Evolutionary conservation across 2,329 filamentous ascomycete species (phyloP).

Genomic region (Trichoderma hamatum): DNA sequence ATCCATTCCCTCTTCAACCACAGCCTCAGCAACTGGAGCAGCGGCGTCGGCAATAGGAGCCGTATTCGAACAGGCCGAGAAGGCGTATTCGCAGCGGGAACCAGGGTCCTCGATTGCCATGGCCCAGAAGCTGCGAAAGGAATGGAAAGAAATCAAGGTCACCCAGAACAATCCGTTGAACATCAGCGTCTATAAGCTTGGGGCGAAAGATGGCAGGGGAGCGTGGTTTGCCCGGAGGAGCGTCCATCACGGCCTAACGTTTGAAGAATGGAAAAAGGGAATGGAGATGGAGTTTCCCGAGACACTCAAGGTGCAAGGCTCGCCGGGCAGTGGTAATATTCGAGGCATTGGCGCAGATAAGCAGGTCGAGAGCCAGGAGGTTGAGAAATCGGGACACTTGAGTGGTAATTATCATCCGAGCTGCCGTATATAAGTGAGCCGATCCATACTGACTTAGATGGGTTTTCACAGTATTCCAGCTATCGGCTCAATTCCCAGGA

Average conservation of each 20-base stretch:
- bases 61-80: slow-evolving; percentile 54
- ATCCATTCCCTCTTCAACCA: slow-evolving; percentile 64
- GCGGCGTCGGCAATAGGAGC: slow-evolving; percentile 57
- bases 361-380: slow-evolving; percentile 64
- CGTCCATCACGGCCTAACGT: slow-evolving; percentile 76
- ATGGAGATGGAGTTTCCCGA: slow-evolving; percentile 80
- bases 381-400: slow-evolving; percentile 62
- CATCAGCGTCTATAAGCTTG: slow-evolving; percentile 78
- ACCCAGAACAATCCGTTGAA: slow-evolving; percentile 74
- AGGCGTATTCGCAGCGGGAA: slow-evolving; percentile 46
- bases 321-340: slow-evolving; percentile 73
- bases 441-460: background rate
- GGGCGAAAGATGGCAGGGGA: slow-evolving; percentile 77
- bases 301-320: slow-evolving; percentile 70
- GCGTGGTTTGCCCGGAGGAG: slow-evolving; percentile 89
- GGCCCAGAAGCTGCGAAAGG: slow-evolving; percentile 66
- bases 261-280: slow-evolving; percentile 75
- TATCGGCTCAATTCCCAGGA: slow-evolving; percentile 87
- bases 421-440: background rate
- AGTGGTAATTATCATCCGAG: slow-evolving; percentile 52
- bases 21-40: slow-evolving; percentile 44
- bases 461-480: slow-evolving; percentile 71
- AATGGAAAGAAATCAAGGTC: slow-evolving; percentile 86
- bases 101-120: slow-evolving; percentile 52
- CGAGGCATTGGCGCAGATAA: slow-evolving; percentile 84